These are phyloP conservation scores for Solanum clarkiae DNA, from an alignment of 257 asterid genomes.

Conservation along the genomic window DNA sequence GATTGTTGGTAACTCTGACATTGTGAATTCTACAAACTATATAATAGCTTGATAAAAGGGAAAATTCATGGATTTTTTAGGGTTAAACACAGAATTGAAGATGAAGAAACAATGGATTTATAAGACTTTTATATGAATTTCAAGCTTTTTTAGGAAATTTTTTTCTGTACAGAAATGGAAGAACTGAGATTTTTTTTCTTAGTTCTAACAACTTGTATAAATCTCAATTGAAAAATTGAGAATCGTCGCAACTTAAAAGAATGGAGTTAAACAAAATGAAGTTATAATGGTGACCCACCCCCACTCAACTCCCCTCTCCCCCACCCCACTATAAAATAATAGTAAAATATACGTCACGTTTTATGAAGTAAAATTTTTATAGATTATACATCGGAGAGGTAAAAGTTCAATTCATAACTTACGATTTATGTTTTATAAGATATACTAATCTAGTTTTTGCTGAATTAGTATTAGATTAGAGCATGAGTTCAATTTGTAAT, in stretches of 20 bases:
- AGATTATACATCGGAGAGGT: neutral
- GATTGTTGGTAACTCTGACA: neutral
- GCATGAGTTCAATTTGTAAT: too few species aligned
- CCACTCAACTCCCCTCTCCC: neutral
- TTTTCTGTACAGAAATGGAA: neutral
- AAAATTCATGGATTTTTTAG: neutral
- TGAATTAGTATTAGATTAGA: too few species aligned
- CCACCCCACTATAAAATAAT: neutral
- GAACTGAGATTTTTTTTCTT: neutral
- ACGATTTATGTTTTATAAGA: too few species aligned
- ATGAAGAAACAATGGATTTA: neutral
- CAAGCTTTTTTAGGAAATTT: neutral
- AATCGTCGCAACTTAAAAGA: neutral
- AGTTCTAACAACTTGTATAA: neutral
- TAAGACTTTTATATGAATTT: neutral
- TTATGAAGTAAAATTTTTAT: neutral
- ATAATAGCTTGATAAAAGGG: neutral
- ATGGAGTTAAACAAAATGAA: neutral
- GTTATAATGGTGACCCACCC: neutral
- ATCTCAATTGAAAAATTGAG: neutral
- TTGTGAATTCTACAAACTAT: neutral
- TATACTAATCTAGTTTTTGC: neutral
- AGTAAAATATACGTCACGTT: neutral
- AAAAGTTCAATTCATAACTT: neutral
- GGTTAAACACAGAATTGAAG: neutral